Conservation (phyloP, 2,329 filamentous ascomycete genomes). For the Aspergillus ibericus region DNA sequence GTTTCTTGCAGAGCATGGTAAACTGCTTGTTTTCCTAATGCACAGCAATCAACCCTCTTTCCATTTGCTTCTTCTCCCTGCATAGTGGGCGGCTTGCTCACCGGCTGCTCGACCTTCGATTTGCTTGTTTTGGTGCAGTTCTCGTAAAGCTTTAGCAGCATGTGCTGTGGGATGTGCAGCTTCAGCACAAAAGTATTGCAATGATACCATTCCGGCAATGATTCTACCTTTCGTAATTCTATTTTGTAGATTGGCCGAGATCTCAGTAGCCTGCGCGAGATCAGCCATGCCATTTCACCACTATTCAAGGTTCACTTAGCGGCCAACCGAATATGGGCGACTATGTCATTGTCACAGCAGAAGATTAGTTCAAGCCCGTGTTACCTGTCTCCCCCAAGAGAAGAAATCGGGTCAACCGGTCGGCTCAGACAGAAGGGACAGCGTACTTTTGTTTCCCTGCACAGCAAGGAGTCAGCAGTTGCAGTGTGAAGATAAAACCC, state of each 20-base stretch:
- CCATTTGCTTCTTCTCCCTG: neutral
- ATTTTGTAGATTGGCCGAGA: conserved; percentile 63
- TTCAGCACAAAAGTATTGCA: neutral
- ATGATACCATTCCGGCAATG: neutral
- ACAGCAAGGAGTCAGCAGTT: neutral
- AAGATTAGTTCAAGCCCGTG: neutral
- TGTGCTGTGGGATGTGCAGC: conserved; percentile 42
- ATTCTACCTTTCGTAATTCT: conserved; percentile 56
- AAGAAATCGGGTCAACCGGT: neutral
- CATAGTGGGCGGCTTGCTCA: conserved; percentile 25
- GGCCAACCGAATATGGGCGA: conserved; percentile 55
- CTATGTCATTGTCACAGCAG: conserved; percentile 29
- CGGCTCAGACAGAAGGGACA: neutral
- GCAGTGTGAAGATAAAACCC: neutral
- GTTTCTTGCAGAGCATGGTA: conserved; percentile 59
- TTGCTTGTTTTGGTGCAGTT: conserved; percentile 60
- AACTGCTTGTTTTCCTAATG: conserved; percentile 60
- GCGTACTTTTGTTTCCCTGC: conserved; percentile 52
- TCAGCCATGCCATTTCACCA: neutral
- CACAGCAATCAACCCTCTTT: conserved; percentile 1
- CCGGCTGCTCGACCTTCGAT: conserved; percentile 59
- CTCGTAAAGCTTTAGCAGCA: conserved; percentile 62
- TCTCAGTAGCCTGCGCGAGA: conserved; percentile 50
- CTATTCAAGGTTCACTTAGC: too few species aligned
- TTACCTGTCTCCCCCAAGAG: neutral